Base-by-base conservation (phyloP, 352 stramenopile genomes). In the Peronospora farinosa region DNA sequence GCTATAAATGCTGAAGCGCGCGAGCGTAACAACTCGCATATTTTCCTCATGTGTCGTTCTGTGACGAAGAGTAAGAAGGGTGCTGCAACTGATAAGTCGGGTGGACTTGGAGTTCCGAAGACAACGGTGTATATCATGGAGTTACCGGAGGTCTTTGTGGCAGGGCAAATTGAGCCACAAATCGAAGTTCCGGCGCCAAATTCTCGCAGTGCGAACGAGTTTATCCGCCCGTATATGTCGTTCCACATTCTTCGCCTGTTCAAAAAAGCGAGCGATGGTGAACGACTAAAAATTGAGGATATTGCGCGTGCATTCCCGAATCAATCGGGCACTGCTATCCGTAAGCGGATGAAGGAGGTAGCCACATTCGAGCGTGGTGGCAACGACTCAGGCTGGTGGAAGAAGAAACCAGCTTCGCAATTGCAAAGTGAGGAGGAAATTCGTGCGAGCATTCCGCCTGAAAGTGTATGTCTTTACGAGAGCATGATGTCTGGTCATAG, bases 401-500 rank as follows among this genome's bases (percentile, higher is more conserved):
- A 86, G 40, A 90, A 87, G 55, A 90, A 90, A 37, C 50, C 74
- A 6, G 52, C 64, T 12, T 74, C 67, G 2, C 66, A 82, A 45
- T 51, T 89, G 6, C 75, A 79, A 39, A 88, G 67, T 40, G 78
- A 89, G 42, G 82, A 92, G 41, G 82, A 88, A 37, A 86, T 88
- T 36, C 71, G 74, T 15, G 74, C 73, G 2, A 87, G 63, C 36
- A 84, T 92, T 40, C 72, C 73, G 2, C 82, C 82, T 11, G 82
- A 92, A 51, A 84, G 72, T 17, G 82, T 92, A 12, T 92, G 82
- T 47, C 63, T 92, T 21, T 89, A 92, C 51, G 82, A 92, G 55
- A 91, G 77, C 31, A 90, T 90, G 79, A 92, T 92, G 82, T 79
- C 78, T 23, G 82, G 82, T n/a, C 79, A 92, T 46, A 60, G 80